Evolutionary conservation across 495 filamentous ascomycete species (phyloP).

Genomic region (Penicillium maclennaniae): DNA sequence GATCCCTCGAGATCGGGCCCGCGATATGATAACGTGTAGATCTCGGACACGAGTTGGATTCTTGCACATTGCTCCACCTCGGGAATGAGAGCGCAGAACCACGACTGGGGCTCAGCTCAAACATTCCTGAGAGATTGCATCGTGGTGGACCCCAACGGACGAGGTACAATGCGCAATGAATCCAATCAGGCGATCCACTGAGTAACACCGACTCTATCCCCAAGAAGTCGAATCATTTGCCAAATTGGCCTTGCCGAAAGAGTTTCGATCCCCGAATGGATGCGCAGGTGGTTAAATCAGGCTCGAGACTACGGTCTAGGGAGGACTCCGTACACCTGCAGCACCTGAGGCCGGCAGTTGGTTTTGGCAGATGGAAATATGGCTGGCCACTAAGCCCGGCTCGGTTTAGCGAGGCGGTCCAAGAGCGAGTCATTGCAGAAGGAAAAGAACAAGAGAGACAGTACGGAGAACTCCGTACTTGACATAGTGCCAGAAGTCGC

Average conservation of each 20-base stretch:
- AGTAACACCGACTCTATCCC: neutral
- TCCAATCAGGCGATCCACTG: no score
- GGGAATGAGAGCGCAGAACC: neutral
- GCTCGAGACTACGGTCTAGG: neutral
- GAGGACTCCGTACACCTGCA: neutral
- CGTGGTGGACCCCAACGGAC: neutral
- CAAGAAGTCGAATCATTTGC: no score
- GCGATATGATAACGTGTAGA: neutral
- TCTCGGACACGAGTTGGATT: neutral
- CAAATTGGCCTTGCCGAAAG: neutral
- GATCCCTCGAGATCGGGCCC: neutral
- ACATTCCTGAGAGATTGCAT: neutral
- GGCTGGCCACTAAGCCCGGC: constrained; percentile 15
- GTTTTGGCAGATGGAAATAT: constrained; percentile 7
- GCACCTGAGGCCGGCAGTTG: neutral
- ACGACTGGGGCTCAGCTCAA: neutral
- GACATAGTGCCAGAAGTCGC: no score
- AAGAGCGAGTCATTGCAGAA: neutral
- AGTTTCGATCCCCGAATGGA: neutral
- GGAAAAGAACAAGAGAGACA: neutral
- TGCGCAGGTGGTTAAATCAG: neutral
- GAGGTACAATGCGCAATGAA: no score
- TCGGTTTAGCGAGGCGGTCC: constrained; percentile 11
- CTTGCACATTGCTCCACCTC: neutral
- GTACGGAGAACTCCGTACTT: neutral